Evolutionary conservation across 1,284 basidiomycete genomes (phyloP), one percentile per base, ranked within the genome.

Genomic region (Paramarasmius palmivorus): DNA sequence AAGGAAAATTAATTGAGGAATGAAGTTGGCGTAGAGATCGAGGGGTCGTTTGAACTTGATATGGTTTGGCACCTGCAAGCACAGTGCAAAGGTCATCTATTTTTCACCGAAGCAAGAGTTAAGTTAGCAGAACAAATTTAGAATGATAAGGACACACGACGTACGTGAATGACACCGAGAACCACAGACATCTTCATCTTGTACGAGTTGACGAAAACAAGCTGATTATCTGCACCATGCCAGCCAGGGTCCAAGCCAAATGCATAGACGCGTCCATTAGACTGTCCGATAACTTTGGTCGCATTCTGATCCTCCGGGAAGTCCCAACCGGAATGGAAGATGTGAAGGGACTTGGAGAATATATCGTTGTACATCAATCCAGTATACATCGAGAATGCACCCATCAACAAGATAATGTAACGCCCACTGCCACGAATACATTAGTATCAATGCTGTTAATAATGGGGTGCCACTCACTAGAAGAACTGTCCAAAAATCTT

Each of bases 121-220:
- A 22, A 23, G 32, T 32, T 15, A 44, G 23, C 64, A 57, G 57
- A 55, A 45, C 44, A 58, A 50, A 38, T 49, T 35, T 17, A 37
- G 25, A 52, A 48, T 39, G 55, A 36, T 53, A 42, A 50, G 40
- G 51, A 56, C 29, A 40, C 56, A 56, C 44, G 23, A 77, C 90
- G 58, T 72, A 96, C 94, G 71, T 99, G 97, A 61, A 93, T 90
- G 60, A 99, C 96, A 73, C 97, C 97, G 55, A 99, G 76, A 52
- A 99, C 86, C 67, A 99, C 90, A 15, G 94, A 93, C 94, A 99
- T 95, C 79, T 99, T 99, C 97, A 99, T 99, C 87, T 99, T 99
- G 81, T 97, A 95, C 53, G 95, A 98, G 73, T 99, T 99, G 59
- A 91, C 92, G 71, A 99, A 99, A 53, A 98, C 88, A 55, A 99